Evolutionary conservation across 768 basidiomycete genomes (phyloP).

Genomic region (Mycena sanguinolenta): DNA sequence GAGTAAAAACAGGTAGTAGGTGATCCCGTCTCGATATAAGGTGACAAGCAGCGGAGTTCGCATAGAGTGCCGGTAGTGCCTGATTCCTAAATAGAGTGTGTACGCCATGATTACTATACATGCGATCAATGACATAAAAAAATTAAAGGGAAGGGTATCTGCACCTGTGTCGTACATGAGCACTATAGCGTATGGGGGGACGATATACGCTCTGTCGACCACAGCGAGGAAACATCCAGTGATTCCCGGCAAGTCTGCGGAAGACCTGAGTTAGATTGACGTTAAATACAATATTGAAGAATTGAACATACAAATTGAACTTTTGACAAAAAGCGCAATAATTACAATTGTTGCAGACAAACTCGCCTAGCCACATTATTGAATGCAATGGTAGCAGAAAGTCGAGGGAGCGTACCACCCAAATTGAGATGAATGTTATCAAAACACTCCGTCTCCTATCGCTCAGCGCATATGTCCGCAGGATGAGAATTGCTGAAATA

Average conservation of each 20-base stretch:
- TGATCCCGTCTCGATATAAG: constrained; percentile 28
- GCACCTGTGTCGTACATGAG: constrained; percentile 14
- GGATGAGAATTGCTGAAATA: constrained; percentile 17
- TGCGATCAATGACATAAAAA: not conserved
- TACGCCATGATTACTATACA: no score
- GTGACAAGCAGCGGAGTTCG: constrained; percentile 23
- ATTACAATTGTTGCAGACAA: not conserved
- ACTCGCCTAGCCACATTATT: not conserved
- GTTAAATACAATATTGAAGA: not conserved
- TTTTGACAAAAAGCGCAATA: not conserved
- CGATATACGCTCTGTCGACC: not conserved
- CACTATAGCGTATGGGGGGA: constrained; percentile 10
- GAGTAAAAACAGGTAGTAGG: constrained; percentile 25
- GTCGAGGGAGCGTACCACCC: constrained; percentile 1
- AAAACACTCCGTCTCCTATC: constrained; percentile 7
- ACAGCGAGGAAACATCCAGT: constrained; percentile 17
- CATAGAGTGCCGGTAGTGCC: constrained; percentile 18
- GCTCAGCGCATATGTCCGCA: constrained; percentile 27
- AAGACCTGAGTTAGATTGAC: not conserved
- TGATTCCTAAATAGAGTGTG: constrained; percentile 19
- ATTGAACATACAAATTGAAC: constrained; percentile 6
- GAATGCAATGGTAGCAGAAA: not conserved
- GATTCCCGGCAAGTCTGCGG: not conserved
- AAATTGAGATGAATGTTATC: constrained; percentile 15
- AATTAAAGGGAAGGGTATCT: not conserved